phyloP scores from a whole-genome alignment of 2,329 filamentous ascomycete species.

The Verticillium albo-atrum region DNA sequence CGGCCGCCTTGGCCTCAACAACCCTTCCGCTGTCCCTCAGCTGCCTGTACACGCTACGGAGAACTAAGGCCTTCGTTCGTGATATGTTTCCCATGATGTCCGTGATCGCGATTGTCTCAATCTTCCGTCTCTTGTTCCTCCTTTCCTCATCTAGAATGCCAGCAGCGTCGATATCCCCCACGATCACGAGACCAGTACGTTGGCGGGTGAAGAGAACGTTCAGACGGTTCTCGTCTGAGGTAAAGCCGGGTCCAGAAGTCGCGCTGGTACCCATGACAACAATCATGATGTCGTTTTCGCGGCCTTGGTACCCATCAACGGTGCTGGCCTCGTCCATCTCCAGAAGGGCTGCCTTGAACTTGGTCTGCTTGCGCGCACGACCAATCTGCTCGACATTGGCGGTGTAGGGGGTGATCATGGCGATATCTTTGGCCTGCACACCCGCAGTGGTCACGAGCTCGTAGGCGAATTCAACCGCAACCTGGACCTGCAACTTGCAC shows the following conservation, averaged over 20 bases:
- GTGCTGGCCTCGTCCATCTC: slow-evolving; percentile 5
- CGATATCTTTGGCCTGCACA: neutral
- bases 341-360: slow-evolving; percentile 6
- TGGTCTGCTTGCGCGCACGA: neutral
- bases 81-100: no score
- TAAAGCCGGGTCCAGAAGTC: slow-evolving; percentile 10
- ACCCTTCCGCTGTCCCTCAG: no score
- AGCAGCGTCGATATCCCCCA: slow-evolving; percentile 14
- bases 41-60: no score
- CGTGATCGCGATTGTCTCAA: no score
- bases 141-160: no score
- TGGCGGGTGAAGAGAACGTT: slow-evolving; percentile 15
- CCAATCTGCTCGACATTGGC: slow-evolving; percentile 10
- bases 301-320: slow-evolving; percentile 16
- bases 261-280: slow-evolving; percentile 14
- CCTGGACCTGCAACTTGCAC: slow-evolving; percentile 9
- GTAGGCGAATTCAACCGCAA: slow-evolving; percentile 11
- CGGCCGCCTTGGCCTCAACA: no score
- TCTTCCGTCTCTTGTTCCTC: no score
- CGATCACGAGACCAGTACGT: slow-evolving; percentile 11
- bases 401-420: slow-evolving; percentile 12
- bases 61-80: no score
- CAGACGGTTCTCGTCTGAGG: slow-evolving; percentile 5
- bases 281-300: slow-evolving; percentile 15
- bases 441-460: slow-evolving; percentile 5